Evolutionary conservation across 352 stramenopile species (phyloP), one percentile per base, ranked within the genome.

Genomic region (Phytophthora palmivora): DNA sequence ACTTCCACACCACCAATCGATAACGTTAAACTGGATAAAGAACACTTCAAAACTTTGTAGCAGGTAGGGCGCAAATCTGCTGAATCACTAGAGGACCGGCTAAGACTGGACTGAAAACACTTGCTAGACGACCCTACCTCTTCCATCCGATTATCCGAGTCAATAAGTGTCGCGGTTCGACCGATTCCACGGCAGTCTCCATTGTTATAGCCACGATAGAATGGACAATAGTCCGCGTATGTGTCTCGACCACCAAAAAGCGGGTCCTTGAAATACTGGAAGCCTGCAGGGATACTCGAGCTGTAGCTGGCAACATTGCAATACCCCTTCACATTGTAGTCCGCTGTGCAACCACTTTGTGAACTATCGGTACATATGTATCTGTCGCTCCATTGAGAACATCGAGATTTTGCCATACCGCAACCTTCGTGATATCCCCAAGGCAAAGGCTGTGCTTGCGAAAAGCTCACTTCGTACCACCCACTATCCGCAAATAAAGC

Each of bases 381-480:
- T 10, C 82, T 78, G 48, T 71, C 72, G 37, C 51, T 90, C 85
- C 84, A 94, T 24, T 88, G 68, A 15, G 82, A 88, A 50, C 87
- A 95, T 3, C 63, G 57, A 21, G 72, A 73, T 33, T 79, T 74
- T 7, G 78, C 80, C 49, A 95, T 61, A 0, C 74, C 76, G 39
- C 87, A 95, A 32, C 87, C 87, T 74, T 91, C 81, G 28, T 90
- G 70, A 36, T 80, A 91, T 1, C 87, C 87, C 82, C 82, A 95
- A 2, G 82, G 64, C 14, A 95, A 60, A 7, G 76, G 49, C 44
- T 95, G 75, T 0, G 84, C 84, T 16, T 70, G 63, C 9, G 67
- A 65, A 58, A 88, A 93, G 42, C 70, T 58, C 28, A 89, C 82
- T 50, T 88, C 76, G 54, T 94, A 94, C 86, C 86, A 94, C 3